A percentile compares a stretch with the other conserved stretches of the same genome.
phyloP scores from a whole-genome alignment of 768 basidiomycete species.

The Leccinum arenicola region DNA sequence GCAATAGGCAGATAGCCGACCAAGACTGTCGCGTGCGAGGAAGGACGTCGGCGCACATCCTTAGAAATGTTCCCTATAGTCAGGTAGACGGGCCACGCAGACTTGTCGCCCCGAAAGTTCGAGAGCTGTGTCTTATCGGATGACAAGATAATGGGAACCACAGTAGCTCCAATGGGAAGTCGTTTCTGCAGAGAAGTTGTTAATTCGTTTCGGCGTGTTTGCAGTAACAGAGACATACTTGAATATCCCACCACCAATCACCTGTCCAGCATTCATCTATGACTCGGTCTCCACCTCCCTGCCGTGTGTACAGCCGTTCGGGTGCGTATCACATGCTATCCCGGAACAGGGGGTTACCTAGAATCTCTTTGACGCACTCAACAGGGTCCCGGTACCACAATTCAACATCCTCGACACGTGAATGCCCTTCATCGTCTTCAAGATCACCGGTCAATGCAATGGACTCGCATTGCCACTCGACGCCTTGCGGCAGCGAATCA shows the following conservation, averaged over 20 bases:
- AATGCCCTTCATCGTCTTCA: background rate
- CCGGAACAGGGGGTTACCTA: constrained; percentile 6
- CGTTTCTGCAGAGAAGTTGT: background rate
- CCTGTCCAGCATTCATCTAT: too few relatives aligned
- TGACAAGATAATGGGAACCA: constrained; percentile 22
- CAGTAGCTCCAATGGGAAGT: constrained; percentile 7
- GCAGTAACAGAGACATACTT: constrained; percentile 6
- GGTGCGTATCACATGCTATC: too few relatives aligned
- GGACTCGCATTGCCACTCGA: background rate
- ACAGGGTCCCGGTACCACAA: background rate
- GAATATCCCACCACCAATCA: constrained; percentile 19
- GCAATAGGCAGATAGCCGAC: too few relatives aligned
- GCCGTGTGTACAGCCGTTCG: too few relatives aligned
- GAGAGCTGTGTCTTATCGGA: constrained; percentile 46
- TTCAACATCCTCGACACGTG: background rate
- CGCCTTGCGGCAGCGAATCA: background rate
- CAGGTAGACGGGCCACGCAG: constrained; percentile 46
- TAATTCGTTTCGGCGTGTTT: background rate
- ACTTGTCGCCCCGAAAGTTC: constrained; percentile 37
- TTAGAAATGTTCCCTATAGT: constrained; percentile 44
- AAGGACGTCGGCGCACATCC: constrained; percentile 35
- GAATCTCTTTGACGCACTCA: constrained; percentile 15
- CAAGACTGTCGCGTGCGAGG: constrained; percentile 32
- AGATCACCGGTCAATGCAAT: background rate
- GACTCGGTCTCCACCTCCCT: too few relatives aligned